Conservation (phyloP, 257 asterid species). For the Solanum etuberosum region DNA sequence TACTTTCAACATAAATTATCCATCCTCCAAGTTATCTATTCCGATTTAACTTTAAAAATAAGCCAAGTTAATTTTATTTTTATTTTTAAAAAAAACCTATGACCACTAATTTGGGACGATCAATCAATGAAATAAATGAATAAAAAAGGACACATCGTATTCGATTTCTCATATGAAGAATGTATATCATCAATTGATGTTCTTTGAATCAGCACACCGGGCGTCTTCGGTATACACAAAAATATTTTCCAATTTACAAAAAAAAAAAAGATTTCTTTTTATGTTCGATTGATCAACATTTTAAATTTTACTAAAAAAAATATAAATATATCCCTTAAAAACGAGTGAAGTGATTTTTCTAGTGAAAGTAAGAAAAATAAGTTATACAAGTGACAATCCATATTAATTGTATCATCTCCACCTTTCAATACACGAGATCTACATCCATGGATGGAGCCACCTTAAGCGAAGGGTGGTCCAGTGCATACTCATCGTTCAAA, state of each 20-base stretch:
- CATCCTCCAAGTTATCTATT: not conserved
- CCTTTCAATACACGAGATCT: not conserved
- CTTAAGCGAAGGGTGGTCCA: not conserved
- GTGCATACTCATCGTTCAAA: no score
- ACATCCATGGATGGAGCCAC: not conserved
- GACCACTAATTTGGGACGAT: not conserved
- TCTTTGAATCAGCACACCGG: not conserved
- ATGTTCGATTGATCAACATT: not conserved
- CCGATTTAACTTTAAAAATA: no score
- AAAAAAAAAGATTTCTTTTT: no score
- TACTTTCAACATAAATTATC: not conserved
- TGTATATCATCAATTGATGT: not conserved
- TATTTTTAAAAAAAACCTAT: no score
- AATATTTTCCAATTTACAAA: no score
- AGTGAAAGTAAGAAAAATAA: no score
- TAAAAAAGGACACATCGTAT: not conserved
- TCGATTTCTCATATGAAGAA: not conserved
- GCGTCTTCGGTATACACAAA: not conserved
- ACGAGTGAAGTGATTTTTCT: no score
- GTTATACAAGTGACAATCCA: not conserved
- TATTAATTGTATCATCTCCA: no score
- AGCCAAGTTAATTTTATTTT: no score
- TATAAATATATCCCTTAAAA: no score
- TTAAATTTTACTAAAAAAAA: no score
- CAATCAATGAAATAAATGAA: not conserved